A percentile compares a stretch with the other conserved stretches of the same genome.
phyloP scores from a whole-genome alignment of 352 stramenopile genomes.

The Phytopythium cucurbitacearum region DNA sequence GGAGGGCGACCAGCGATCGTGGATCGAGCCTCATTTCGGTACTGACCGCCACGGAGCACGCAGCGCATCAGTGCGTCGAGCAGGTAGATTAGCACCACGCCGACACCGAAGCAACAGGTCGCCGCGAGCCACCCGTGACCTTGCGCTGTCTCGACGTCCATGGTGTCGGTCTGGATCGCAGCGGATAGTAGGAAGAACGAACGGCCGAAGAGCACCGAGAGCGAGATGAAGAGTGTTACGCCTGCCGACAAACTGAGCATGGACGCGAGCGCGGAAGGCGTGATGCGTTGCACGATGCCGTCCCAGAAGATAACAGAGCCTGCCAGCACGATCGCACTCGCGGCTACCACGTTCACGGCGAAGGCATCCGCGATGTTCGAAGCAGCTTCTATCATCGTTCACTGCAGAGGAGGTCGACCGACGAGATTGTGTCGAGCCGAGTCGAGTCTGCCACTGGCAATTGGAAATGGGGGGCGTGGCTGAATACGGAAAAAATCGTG shows the following conservation, averaged over 20 bases:
- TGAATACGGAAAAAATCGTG: too few relatives aligned
- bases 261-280: background rate
- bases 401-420: too few relatives aligned
- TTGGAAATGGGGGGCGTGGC: too few relatives aligned
- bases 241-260: slow-evolving; percentile 34
- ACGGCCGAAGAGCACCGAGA: slow-evolving; percentile 56
- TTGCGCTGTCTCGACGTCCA: slow-evolving; percentile 21
- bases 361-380: background rate
- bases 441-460: too few relatives aligned
- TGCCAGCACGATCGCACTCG: background rate
- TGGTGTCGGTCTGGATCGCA: slow-evolving; percentile 27
- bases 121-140: slow-evolving; percentile 71
- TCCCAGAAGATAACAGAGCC: background rate
- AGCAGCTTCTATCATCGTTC: background rate
- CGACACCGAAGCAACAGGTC: slow-evolving; percentile 84
- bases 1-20: slow-evolving; percentile 19
- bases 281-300: background rate
- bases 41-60: slow-evolving; percentile 8
- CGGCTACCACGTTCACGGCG: background rate
- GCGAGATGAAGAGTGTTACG: slow-evolving; percentile 79
- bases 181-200: slow-evolving; percentile 24
- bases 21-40: slow-evolving; percentile 6
- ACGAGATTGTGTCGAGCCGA: too few relatives aligned
- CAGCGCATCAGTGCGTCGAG: slow-evolving; percentile 34
- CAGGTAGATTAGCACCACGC: slow-evolving; percentile 56